A percentile compares a stretch with the other conserved stretches of the same genome.
Conservation (phyloP, 2,329 filamentous ascomycete species). For the Colletotrichum ledebouriae region DNA sequence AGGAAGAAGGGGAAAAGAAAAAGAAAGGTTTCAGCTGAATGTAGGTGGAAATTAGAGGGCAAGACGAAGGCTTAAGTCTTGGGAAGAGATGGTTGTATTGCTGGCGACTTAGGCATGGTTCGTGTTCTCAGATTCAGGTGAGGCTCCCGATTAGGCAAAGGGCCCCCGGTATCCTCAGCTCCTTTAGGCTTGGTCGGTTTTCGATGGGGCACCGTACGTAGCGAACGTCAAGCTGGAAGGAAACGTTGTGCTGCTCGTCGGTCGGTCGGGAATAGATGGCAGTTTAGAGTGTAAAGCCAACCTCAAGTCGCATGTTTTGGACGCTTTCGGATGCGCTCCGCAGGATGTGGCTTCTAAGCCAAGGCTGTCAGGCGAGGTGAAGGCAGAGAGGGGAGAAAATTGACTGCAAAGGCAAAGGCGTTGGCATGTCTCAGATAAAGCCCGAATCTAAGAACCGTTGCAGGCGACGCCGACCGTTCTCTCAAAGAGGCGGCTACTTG, state of each 20-base stretch:
- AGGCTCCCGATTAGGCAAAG: conserved; percentile 39
- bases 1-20: neutral
- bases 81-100: conserved; percentile 21
- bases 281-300: conserved; percentile 19
- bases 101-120: conserved; percentile 36
- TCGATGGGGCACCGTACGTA: conserved; percentile 22
- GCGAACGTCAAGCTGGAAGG: conserved; percentile 22
- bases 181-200: conserved; percentile 32
- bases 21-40: conserved; percentile 35
- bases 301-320: conserved; percentile 17
- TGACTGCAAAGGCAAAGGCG: neutral
- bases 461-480: conserved; percentile 14
- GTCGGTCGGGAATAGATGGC: conserved; percentile 29
- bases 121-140: conserved; percentile 46
- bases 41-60: conserved; percentile 38
- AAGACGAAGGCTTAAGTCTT: conserved; percentile 1
- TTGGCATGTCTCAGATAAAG: conserved; percentile 23
- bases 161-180: conserved; percentile 15
- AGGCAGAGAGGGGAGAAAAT: neutral
- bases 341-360: neutral
- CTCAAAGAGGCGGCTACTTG: conserved; percentile 3
- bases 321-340: neutral
- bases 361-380: conserved; percentile 4
- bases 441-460: neutral
- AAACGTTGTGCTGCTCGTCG: conserved; percentile 4